Base-by-base conservation (phyloP, 495 filamentous ascomycete species). In the Entonaema liquescens region DNA sequence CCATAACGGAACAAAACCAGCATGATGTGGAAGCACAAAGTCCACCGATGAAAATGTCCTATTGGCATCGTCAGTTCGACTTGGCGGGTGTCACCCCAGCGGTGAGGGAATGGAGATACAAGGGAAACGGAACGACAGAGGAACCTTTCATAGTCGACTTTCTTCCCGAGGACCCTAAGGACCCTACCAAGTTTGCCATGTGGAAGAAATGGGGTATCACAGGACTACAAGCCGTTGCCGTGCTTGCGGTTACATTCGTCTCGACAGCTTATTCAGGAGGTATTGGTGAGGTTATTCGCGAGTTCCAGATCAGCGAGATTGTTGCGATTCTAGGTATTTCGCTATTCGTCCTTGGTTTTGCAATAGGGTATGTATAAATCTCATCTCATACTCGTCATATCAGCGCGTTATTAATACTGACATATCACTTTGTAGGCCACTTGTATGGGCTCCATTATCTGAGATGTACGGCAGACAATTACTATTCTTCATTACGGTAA, bases 241-340 rank as follows among this genome's bases (percentile, higher is more conserved):
- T 91, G 0, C 82, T 95, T 54, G 88, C 89, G 21, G 91, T 95
- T 25, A 83, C 92, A 15, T 88, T 96, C 68, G 91, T 89, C 35
- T 93, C 90, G 8, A 92, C 91, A 1, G 92, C 91, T 11, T 94
- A 90, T 70, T 82, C 91, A 29, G 91, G 91, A 36, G 92, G 92
- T 72, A 79, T 92, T 12, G 74, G 77, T n/a, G 80, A 91, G 65
- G 87, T 93, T 54, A 80, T 87, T 65, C 29, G 49, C 2, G 79
- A 88, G 28, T 93, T 93, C 68, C 40, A 84, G n/a, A 82, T 90
- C 42, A 84, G 85, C 40, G 76, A 81, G 2, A 88, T 89, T 61
- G 78, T 93, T 2, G 86, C 86, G 19, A 88, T 88, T 26, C 79
- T 93, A 0, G 91, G 90, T 42, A 78, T 93, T 19, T 93, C 91